These are phyloP conservation scores for Rubus idaeus DNA, from an alignment of 306 rosid species.

Conservation along the genomic window DNA sequence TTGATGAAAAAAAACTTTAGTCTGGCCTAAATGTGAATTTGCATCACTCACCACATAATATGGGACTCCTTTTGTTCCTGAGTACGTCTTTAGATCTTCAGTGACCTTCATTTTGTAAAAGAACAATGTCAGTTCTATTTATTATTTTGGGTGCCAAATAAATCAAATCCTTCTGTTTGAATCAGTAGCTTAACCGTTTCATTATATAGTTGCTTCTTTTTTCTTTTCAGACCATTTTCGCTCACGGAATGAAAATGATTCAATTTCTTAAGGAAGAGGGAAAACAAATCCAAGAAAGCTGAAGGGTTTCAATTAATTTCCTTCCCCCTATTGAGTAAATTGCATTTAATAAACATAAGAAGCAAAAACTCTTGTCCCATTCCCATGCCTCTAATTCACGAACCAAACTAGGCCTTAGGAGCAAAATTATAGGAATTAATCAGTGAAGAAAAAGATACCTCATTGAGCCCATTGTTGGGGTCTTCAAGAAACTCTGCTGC, in stretches of 20 bases:
- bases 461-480: slow-evolving; percentile 63
- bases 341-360: too few species aligned
- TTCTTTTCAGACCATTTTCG: too few species aligned
- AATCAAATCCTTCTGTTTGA: neutral
- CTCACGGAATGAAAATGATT: neutral
- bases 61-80: slow-evolving; percentile 62
- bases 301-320: neutral
- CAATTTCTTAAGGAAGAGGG: neutral
- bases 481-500: slow-evolving; percentile 78
- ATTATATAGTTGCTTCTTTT: too few species aligned
- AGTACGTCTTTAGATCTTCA: slow-evolving; percentile 61
- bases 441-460: slow-evolving; percentile 42
- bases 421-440: slow-evolving; percentile 8
- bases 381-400: neutral
- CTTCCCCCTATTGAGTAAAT: too few species aligned
- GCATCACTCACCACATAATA: slow-evolving; percentile 53
- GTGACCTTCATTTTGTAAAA: slow-evolving; percentile 50
- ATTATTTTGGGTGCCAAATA: neutral
- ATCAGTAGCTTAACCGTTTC: neutral
- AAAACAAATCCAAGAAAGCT: too few species aligned
- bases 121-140: slow-evolving; percentile 16
- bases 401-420: neutral
- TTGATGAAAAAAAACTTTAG: neutral
- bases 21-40: neutral
- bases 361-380: too few species aligned